Evolutionary conservation across 179 eudicot genomes (phyloP).

Genomic region (Drosera spatulata): DNA sequence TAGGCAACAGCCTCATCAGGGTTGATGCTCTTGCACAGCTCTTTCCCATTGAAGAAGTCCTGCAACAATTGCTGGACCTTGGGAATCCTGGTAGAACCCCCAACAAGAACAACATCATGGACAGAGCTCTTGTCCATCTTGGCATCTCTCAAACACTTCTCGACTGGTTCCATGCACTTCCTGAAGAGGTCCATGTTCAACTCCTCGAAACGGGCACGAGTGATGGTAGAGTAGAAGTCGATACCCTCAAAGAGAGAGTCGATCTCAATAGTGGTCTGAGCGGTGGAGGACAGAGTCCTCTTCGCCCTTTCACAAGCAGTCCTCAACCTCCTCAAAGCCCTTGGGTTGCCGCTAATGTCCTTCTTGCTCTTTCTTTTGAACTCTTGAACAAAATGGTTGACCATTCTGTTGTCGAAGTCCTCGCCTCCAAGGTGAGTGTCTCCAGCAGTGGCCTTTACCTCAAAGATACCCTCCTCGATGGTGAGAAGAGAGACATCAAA

Average conservation of each 20-base stretch:
- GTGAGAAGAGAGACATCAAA: too few relatives aligned
- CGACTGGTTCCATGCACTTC: conserved; percentile 1
- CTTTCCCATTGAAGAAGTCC: conserved; percentile 1
- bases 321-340: too few relatives aligned
- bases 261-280: too few relatives aligned
- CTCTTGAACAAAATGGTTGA: background rate
- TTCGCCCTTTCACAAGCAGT: too few relatives aligned
- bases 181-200: background rate
- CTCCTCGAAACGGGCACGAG: conserved; percentile 1
- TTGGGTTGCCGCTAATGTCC: background rate
- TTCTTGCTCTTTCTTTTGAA: conserved; percentile 3
- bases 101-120: conserved; percentile 1
- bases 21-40: background rate
- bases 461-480: too few relatives aligned
- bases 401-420: background rate
- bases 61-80: background rate
- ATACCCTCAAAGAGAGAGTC: background rate
- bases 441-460: too few relatives aligned
- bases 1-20: background rate
- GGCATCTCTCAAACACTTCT: background rate
- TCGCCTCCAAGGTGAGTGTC: too few relatives aligned
- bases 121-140: too few relatives aligned
- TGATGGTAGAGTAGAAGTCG: background rate
- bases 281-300: too few relatives aligned
- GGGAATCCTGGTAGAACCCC: background rate